phyloP scores from a whole-genome alignment of 495 filamentous ascomycete genomes.

The Annulohypoxylon stygium region DNA sequence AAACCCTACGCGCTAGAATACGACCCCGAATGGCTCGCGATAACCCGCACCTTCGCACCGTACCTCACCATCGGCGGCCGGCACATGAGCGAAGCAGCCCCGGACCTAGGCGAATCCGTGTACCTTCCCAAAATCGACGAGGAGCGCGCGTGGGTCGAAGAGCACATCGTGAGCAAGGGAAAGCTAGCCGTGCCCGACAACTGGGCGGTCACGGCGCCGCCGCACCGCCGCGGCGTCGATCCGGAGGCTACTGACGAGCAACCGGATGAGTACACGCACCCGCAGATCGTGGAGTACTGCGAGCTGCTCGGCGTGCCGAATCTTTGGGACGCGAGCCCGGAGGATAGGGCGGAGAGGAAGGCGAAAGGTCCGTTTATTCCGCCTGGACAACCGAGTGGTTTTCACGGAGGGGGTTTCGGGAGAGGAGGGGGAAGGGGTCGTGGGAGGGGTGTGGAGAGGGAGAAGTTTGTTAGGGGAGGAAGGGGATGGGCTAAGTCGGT shows the following conservation, averaged over 20 bases:
- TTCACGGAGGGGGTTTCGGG: slow-evolving; percentile 30
- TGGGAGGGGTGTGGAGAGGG: slow-evolving; percentile 22
- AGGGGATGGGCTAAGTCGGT: not conserved
- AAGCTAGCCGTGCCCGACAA: slow-evolving; percentile 78
- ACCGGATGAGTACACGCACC: slow-evolving; percentile 83
- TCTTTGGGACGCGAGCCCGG: slow-evolving; percentile 76
- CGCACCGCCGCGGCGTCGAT: slow-evolving; percentile 64
- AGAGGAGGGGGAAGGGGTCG: slow-evolving; percentile 44
- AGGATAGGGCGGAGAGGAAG: slow-evolving; percentile 71
- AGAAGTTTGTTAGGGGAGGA: not conserved
- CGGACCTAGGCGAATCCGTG: slow-evolving; percentile 70
- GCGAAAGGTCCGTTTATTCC: slow-evolving; percentile 53
- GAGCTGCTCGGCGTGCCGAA: slow-evolving; percentile 81
- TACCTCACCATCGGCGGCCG: slow-evolving; percentile 73
- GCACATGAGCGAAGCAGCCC: slow-evolving; percentile 58
- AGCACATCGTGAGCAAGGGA: slow-evolving; percentile 71
- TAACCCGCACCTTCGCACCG: slow-evolving; percentile 81
- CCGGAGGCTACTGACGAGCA: slow-evolving; percentile 55
- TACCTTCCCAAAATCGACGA: slow-evolving; percentile 74
- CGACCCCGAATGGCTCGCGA: slow-evolving; percentile 95
- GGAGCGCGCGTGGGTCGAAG: slow-evolving; percentile 80
- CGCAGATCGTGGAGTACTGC: slow-evolving; percentile 84
- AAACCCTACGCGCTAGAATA: slow-evolving; percentile 71
- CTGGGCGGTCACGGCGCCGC: slow-evolving; percentile 81
- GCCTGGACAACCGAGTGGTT: slow-evolving; percentile 49